A percentile compares a stretch with the other conserved stretches of the same genome.
Conservation (phyloP, 345 rosid genomes). For the Lepidium africanum region DNA sequence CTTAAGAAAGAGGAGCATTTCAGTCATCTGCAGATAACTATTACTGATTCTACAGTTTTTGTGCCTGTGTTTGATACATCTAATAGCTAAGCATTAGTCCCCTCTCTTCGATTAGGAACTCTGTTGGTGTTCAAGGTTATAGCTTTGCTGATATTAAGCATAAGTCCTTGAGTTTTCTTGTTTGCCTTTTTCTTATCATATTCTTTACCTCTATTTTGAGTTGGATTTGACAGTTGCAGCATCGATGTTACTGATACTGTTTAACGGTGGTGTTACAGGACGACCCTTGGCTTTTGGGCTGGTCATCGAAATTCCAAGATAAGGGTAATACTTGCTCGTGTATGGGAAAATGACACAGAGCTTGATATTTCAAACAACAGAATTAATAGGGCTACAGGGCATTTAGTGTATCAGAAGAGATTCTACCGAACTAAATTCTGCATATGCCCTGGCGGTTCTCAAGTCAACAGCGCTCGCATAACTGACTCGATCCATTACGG, state of each 20-base stretch:
- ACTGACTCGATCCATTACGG: slow-evolving; percentile 96
- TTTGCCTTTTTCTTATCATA: background rate
- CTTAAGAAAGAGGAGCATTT: background rate
- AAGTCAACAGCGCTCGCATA: slow-evolving; percentile 95
- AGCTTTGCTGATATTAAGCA: background rate
- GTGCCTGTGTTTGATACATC: background rate
- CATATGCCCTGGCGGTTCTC: slow-evolving; percentile 98
- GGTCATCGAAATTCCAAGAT: slow-evolving; percentile 94
- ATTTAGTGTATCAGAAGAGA: slow-evolving; percentile 79
- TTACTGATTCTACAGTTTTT: background rate
- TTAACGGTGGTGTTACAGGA: slow-evolving; percentile 46
- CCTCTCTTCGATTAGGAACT: background rate
- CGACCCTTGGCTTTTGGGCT: slow-evolving; percentile 91
- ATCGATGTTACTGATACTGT: slow-evolving; percentile 8
- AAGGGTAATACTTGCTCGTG: slow-evolving; percentile 87
- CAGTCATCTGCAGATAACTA: background rate
- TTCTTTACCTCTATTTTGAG: background rate
- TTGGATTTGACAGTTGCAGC: background rate
- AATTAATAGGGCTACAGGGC: slow-evolving; percentile 78
- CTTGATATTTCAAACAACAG: slow-evolving; percentile 85
- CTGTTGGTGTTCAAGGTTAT: background rate
- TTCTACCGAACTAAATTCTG: slow-evolving; percentile 84
- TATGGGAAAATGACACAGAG: slow-evolving; percentile 94
- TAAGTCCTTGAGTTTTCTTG: no score
- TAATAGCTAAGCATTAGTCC: background rate